phyloP scores from a whole-genome alignment of 305 asterid genomes.

The Fraxinus latifolia region DNA sequence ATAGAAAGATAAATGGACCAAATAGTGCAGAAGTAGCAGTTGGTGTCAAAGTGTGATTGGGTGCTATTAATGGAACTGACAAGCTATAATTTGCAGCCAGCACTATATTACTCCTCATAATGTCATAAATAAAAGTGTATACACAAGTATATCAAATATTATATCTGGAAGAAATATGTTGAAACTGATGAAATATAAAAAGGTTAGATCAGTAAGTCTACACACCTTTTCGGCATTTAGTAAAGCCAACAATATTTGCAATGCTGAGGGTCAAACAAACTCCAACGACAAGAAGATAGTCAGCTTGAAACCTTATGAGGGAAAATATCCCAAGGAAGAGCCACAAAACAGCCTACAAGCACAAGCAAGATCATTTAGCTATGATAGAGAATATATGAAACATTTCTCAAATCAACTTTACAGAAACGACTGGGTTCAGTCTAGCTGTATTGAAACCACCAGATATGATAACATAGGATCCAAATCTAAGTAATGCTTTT shows the following conservation, averaged over 20 bases:
- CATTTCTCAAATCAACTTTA: neutral
- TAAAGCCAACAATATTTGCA: conserved; percentile 93
- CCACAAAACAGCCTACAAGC: conserved; percentile 82
- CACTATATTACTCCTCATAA: neutral
- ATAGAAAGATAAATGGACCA: neutral
- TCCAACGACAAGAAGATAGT: conserved; percentile 92
- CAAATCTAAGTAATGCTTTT: neutral
- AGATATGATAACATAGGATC: neutral
- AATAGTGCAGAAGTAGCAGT: neutral
- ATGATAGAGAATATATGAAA: neutral
- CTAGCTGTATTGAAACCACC: neutral
- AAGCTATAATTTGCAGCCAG: neutral
- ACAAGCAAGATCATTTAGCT: conserved; percentile 7
- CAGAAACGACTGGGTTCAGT: neutral
- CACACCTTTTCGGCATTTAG: conserved; percentile 85
- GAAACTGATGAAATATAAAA: neutral
- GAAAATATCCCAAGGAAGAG: conserved; percentile 81
- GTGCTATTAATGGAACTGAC: neutral
- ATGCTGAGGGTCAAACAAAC: conserved; percentile 92
- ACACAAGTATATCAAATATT: neutral
- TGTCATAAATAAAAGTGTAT: neutral
- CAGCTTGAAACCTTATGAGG: conserved; percentile 87
- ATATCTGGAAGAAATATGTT: neutral
- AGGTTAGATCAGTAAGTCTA: conserved; percentile 6
- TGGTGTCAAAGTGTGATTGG: neutral